Conservation (phyloP, 2,329 filamentous ascomycete species). For the Exophiala spinifera region DNA sequence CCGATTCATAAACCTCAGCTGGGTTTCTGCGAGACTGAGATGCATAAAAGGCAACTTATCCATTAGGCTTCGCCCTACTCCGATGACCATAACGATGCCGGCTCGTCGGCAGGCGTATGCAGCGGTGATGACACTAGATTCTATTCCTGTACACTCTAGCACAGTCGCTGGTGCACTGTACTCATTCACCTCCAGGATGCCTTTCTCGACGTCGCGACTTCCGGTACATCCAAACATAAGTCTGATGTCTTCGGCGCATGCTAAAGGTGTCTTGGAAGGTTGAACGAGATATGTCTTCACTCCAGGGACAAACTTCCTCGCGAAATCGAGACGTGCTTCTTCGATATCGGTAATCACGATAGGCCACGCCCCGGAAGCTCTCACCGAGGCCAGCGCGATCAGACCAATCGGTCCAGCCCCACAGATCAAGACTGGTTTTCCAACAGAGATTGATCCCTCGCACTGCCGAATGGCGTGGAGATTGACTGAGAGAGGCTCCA, state of each 20-base stretch:
- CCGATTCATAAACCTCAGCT: conserved; percentile 68
- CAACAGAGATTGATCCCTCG: conserved; percentile 45
- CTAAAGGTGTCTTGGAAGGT: conserved; percentile 40
- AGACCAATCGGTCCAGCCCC: conserved; percentile 65
- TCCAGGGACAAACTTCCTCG: conserved; percentile 55
- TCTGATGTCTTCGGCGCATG: conserved; percentile 48
- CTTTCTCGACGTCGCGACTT: conserved; percentile 6
- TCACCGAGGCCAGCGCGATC: conserved; percentile 55
- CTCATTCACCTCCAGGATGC: conserved; percentile 38
- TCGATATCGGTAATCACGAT: conserved; percentile 64
- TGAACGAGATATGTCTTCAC: conserved; percentile 55
- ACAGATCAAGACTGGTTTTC: conserved; percentile 56
- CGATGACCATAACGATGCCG: conserved; percentile 62
- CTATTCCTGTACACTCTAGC: conserved; percentile 65
- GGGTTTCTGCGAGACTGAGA: conserved; percentile 62
- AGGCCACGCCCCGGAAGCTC: conserved; percentile 61
- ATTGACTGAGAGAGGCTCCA: conserved; percentile 63
- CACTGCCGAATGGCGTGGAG: conserved; percentile 58
- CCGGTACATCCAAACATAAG: conserved; percentile 47
- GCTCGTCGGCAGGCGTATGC: conserved; percentile 57
- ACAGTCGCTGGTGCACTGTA: conserved; percentile 58
- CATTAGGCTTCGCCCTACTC: conserved; percentile 60
- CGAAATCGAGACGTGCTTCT: conserved; percentile 54
- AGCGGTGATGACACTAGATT: conserved; percentile 61
- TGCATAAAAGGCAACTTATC: conserved; percentile 68